Conservation (phyloP, 2,329 filamentous ascomycete species). For the Pseudogymnoascus sp. region DNA sequence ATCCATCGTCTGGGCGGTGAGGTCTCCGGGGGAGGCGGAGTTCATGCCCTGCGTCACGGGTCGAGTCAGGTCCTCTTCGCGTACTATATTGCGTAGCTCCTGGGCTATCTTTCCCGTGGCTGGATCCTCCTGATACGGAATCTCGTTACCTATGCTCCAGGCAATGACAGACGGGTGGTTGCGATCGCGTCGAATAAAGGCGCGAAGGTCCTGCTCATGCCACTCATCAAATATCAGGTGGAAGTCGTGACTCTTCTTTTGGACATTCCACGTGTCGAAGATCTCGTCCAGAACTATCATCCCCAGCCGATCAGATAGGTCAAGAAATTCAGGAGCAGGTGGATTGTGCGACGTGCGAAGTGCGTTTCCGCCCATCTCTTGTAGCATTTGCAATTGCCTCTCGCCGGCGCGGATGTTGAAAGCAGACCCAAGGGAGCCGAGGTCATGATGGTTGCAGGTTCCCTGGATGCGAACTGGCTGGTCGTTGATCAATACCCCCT, state of each 20-base stretch:
- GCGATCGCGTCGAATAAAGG: slow-evolving; percentile 46
- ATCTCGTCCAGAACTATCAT: slow-evolving; percentile 47
- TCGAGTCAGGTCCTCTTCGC: slow-evolving; percentile 42
- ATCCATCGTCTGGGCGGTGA: slow-evolving; percentile 38
- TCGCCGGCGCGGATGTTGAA: slow-evolving; percentile 43
- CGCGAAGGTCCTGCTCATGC: slow-evolving; percentile 45
- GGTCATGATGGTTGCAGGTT: slow-evolving; percentile 45
- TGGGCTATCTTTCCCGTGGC: slow-evolving; percentile 29
- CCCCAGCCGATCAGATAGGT: slow-evolving; percentile 42
- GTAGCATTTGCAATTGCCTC: slow-evolving; percentile 43
- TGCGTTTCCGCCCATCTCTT: slow-evolving; percentile 43
- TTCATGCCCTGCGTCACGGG: slow-evolving; percentile 41
- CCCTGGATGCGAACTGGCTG: slow-evolving; percentile 39
- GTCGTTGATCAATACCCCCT: slow-evolving; percentile 42
- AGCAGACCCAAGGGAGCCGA: slow-evolving; percentile 43
- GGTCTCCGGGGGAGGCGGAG: slow-evolving; percentile 33
- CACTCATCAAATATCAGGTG: slow-evolving; percentile 46
- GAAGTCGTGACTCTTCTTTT: slow-evolving; percentile 43
- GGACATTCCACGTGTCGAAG: slow-evolving; percentile 44
- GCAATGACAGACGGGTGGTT: slow-evolving; percentile 47
- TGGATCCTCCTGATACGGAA: slow-evolving; percentile 39
- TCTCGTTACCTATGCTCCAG: slow-evolving; percentile 50
- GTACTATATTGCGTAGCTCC: slow-evolving; percentile 36
- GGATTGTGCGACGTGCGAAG: slow-evolving; percentile 48
- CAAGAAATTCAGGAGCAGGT: slow-evolving; percentile 43